Percentiles rank a stretch among this genome's conserved stretches.
phyloP scores from a whole-genome alignment of 1,139 yeast species.

The Debaryomyces psychrophilus region DNA sequence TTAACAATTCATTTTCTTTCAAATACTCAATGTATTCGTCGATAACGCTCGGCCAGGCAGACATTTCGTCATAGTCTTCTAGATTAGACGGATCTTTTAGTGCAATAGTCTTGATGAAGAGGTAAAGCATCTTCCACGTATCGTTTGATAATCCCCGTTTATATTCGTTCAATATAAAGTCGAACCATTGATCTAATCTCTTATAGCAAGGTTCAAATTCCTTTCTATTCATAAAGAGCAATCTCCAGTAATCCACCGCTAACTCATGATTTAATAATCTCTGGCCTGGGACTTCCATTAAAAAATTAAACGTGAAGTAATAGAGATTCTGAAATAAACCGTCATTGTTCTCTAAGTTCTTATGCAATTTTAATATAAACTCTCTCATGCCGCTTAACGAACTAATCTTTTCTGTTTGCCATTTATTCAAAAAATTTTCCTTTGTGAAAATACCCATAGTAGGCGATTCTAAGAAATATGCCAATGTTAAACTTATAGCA shows the following conservation, averaged over 20 bases:
- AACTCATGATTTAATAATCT: conserved; percentile 62
- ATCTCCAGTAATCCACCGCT: conserved; percentile 78
- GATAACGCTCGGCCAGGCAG: conserved; percentile 90
- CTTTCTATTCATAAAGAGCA: conserved; percentile 50
- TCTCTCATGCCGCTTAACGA: conserved; percentile 54
- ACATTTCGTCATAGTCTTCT: conserved; percentile 67
- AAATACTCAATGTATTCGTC: conserved; percentile 79
- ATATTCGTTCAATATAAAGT: conserved; percentile 43
- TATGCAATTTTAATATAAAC: conserved; percentile 41
- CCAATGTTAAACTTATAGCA: conserved; percentile 65
- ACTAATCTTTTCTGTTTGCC: conserved; percentile 48
- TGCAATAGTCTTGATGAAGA: conserved; percentile 59
- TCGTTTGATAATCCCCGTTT: conserved; percentile 62
- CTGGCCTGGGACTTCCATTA: conserved; percentile 59
- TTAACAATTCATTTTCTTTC: conserved; percentile 32
- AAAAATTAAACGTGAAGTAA: conserved; percentile 68
- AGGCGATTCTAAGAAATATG: conserved; percentile 68
- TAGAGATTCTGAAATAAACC: conserved; percentile 60
- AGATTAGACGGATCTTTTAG: conserved; percentile 51
- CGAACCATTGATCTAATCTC: conserved; percentile 55
- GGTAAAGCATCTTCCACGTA: conserved; percentile 82
- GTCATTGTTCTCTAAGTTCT: conserved; percentile 29
- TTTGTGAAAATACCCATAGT: conserved; percentile 61
- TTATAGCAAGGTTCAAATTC: conserved; percentile 13
- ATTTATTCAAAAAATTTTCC: conserved; percentile 54